These are phyloP conservation scores for Malus hybrid DNA, from an alignment of 331 rosid genomes.

Conservation along the genomic window DNA sequence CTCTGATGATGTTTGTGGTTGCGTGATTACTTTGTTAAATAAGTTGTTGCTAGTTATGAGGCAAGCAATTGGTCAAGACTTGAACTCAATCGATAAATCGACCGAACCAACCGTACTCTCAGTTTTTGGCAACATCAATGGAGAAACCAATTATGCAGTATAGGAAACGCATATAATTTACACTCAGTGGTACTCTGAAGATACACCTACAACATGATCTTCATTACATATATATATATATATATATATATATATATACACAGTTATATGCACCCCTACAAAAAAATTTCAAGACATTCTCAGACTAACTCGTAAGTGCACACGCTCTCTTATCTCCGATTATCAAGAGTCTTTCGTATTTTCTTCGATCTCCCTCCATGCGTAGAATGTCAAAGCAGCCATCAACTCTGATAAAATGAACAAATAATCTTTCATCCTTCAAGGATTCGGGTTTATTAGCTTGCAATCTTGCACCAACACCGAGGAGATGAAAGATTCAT, in stretches of 20 bases:
- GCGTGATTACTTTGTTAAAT: neutral
- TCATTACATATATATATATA: too few species aligned
- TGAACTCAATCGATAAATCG: too few species aligned
- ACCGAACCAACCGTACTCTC: too few species aligned
- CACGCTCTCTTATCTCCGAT: neutral
- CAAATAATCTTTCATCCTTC: neutral
- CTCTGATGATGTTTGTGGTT: neutral
- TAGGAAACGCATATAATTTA: neutral
- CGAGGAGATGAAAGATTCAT: neutral
- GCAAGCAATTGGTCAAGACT: too few species aligned
- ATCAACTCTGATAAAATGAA: neutral
- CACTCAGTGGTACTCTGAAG: neutral
- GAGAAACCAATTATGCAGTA: neutral
- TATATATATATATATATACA: too few species aligned
- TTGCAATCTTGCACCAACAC: neutral
- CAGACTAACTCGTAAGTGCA: neutral
- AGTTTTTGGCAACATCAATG: neutral
- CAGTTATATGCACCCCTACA: neutral
- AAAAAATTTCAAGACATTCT: neutral
- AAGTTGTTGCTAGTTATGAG: too few species aligned
- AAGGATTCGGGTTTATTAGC: neutral
- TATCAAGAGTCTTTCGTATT: neutral
- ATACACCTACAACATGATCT: neutral
- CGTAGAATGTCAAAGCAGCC: slow-evolving; percentile 9
- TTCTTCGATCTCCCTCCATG: neutral